Evolutionary conservation across 495 filamentous ascomycete genomes (phyloP), one percentile per base, ranked within the genome.

Genomic region (Penicillium pancosmium): DNA sequence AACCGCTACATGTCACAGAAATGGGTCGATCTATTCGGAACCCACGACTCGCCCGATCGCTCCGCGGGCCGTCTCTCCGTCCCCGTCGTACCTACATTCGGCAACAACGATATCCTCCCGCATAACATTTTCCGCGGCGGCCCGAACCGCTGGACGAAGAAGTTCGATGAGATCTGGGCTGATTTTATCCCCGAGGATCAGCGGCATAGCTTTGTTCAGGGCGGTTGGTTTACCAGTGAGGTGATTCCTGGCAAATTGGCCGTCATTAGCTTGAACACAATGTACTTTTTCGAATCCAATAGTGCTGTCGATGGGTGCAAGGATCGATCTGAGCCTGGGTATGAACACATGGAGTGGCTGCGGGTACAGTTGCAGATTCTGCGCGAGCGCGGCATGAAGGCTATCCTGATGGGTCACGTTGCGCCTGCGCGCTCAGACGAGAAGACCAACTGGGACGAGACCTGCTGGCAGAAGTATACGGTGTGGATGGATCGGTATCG

Each of bases 381-480:
- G 68, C 86, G 94, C 10, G 73, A 86, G 46, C 85, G 92, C 25
- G 87, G 90, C 36, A 91, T 97, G 88, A 98, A 99, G 72, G 94
- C 89, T 6, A 96, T 99, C 43, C 72, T 99, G 43, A 94, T 87
- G 55, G 95, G 95, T 0, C 94, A 99, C 77, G 92, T 98, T 19
- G 91, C 95, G 9, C 94, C 94, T 0, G 92, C 92, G 2, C 81
- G 92, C 64, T 91, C 91, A 0, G 82, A 87, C 1, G 85, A 83
- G 65, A 98, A 98, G 80, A 80, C 79, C 56, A 84, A 83, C 62
- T 98, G 94, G 94, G 92, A 97, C 59, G 87, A 90, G 75, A 91
- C 89, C 0, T 99, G 94, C 75, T 99, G 95, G 94, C 94, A 96
- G 71, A 97, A 97, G 68, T 99, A 96, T 73, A 89, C 93, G 0